Evolutionary conservation across 2,329 filamentous ascomycete genomes (phyloP).

Genomic region (Balansia obtecta): DNA sequence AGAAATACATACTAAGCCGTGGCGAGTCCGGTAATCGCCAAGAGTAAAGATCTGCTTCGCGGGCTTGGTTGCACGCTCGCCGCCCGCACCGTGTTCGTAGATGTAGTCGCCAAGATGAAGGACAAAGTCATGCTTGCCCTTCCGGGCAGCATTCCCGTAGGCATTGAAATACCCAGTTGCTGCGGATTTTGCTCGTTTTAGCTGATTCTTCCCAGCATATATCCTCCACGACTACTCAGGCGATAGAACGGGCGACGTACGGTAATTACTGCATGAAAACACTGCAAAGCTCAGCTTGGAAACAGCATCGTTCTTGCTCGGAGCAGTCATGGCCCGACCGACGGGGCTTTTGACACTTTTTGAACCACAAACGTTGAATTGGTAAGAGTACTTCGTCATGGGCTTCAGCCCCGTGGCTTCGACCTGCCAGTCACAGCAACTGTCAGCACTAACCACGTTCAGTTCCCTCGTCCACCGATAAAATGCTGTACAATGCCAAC

Average conservation of each 20-base stretch:
- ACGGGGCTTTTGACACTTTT: slow-evolving; percentile 43
- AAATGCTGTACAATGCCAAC: slow-evolving; percentile 17
- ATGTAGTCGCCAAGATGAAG: slow-evolving; percentile 50
- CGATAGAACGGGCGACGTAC: slow-evolving; percentile 21
- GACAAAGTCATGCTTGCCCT: slow-evolving; percentile 48
- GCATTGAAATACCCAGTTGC: slow-evolving; percentile 44
- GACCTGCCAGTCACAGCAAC: slow-evolving; percentile 27
- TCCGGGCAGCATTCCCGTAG: slow-evolving; percentile 45
- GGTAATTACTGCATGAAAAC: slow-evolving; percentile 60
- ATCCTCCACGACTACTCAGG: too few relatives aligned
- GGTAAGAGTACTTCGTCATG: slow-evolving; percentile 56
- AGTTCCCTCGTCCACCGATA: neutral
- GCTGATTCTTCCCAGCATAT: neutral
- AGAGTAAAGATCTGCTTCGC: slow-evolving; percentile 20
- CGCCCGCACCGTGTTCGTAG: slow-evolving; percentile 39
- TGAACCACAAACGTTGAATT: slow-evolving; percentile 56
- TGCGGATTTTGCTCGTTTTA: neutral
- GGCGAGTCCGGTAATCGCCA: slow-evolving; percentile 30
- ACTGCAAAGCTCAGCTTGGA: slow-evolving; percentile 50
- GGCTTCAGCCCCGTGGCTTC: slow-evolving; percentile 50
- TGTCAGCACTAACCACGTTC: neutral
- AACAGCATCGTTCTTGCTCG: slow-evolving; percentile 41
- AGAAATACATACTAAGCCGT: slow-evolving; percentile 18
- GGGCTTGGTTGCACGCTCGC: slow-evolving; percentile 19
- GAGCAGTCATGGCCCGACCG: slow-evolving; percentile 59